Conservation (phyloP, 805 yeast species). For the Torulaspora maleeae region DNA sequence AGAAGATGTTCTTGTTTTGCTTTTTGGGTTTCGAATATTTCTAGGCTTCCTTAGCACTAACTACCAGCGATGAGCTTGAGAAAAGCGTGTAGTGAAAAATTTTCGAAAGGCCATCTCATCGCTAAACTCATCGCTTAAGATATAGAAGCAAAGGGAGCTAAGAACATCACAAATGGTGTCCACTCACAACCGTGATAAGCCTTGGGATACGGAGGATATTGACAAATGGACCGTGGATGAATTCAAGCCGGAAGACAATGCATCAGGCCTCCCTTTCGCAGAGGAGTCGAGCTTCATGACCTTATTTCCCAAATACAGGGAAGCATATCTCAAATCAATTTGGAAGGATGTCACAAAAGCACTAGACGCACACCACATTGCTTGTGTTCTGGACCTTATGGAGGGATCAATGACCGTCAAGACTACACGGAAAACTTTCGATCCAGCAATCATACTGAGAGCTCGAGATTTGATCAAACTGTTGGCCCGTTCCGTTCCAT, state of each 20-base stretch:
- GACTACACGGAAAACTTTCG: constrained; percentile 92
- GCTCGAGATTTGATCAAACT: constrained; percentile 93
- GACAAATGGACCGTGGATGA: constrained; percentile 91
- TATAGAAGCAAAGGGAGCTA: neutral
- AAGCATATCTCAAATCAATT: constrained; percentile 75
- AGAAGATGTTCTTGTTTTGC: neutral
- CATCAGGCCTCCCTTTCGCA: constrained; percentile 81
- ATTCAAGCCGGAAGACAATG: constrained; percentile 84
- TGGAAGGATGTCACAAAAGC: constrained; percentile 93
- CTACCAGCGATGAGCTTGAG: neutral
- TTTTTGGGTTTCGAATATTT: neutral
- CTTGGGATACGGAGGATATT: constrained; percentile 95
- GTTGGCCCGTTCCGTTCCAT: constrained; percentile 92
- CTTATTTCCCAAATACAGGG: constrained; percentile 94
- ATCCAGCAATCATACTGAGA: constrained; percentile 88
- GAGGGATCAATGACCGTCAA: constrained; percentile 97
- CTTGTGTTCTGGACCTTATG: constrained; percentile 82
- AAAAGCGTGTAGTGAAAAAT: constrained; percentile 8
- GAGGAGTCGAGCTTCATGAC: constrained; percentile 96
- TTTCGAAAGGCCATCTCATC: constrained; percentile 8
- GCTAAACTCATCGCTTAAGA: neutral
- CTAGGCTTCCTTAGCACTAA: neutral
- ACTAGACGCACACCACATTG: constrained; percentile 65
- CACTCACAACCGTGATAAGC: constrained; percentile 90
- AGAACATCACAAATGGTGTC: constrained; percentile 61